Evolutionary conservation across 2,329 filamentous ascomycete species (phyloP), one percentile per base, ranked within the genome.

Genomic region (Aspergillus transmontanensis): DNA sequence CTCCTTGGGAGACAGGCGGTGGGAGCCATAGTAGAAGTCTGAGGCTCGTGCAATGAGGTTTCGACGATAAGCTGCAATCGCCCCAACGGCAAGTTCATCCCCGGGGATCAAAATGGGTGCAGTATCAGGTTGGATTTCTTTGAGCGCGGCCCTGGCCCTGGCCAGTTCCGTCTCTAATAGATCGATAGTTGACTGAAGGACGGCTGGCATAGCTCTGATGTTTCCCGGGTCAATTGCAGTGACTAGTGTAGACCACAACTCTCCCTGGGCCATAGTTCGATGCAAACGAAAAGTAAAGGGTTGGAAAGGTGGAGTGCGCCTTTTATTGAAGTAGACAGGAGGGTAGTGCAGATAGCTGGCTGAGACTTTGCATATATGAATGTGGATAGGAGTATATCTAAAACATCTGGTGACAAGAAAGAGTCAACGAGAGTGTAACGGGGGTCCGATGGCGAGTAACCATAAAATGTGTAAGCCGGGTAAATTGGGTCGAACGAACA

Each of bases 171-270:
- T 73, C 64, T 80, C 78, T 23, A 81, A 66, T 1, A 81, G 73
- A 50, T 77, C 71, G 50, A 80, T 79, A 16, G 79, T 80, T 2
- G 78, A 78, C 66, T 80, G 76, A 36, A 80, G 70, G 46, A 77
- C 73, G 21, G 72, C 73, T 30, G 78, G 75, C 79, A 81, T 80
- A 61, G 72, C 68, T 69, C 73, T 75, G 64, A 67, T 68, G 63
- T 72, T 71, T 57, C 69, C 65, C n/a, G 77, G 75, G 63, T 78
- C 72, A 70, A 78, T 77, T 57, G 75, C 71, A 64, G 72, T 74
- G 64, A 75, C 70, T 65, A 77, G 65, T 61, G 75, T 72, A 60
- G 71, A 69, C 76, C 78, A 79, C 62, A 79, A 66, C 60, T 76
- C 72, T 57, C 65, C 66, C 61, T 75, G 68, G 66, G 76, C 71